A percentile compares a stretch with the other conserved stretches of the same genome.
phyloP scores from a whole-genome alignment of 2,329 filamentous ascomycete genomes.

The Chaetomiaceae sp. region DNA sequence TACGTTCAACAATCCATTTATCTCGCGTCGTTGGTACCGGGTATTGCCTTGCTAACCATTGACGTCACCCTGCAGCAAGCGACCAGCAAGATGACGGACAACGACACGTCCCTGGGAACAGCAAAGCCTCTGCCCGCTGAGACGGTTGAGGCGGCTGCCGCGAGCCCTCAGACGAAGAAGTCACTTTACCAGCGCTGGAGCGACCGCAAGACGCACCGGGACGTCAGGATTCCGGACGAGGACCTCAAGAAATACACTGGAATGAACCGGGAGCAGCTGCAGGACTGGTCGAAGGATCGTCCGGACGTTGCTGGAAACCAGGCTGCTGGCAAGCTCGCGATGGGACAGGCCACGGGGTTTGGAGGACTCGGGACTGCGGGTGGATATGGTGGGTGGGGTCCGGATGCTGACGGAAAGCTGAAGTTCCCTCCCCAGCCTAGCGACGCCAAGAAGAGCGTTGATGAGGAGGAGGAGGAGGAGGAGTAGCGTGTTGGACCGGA shows the following conservation, averaged over 20 bases:
- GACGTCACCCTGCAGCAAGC: no score
- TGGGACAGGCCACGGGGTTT: conserved; percentile 28
- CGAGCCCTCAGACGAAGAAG: conserved; percentile 2
- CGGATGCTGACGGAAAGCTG: background rate
- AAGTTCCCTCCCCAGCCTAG: background rate
- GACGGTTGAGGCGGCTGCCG: no score
- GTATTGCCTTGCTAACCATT: no score
- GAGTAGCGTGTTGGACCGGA: no score
- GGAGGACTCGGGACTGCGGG: background rate
- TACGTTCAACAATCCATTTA: no score
- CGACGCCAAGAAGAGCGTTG: no score
- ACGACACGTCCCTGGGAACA: no score
- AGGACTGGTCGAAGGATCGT: conserved; percentile 32
- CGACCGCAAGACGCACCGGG: conserved; percentile 19
- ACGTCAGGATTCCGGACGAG: conserved; percentile 31
- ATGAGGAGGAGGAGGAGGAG: no score
- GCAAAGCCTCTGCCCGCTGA: no score
- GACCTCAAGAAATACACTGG: conserved; percentile 38
- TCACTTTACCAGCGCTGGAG: conserved; percentile 23
- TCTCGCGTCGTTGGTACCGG: no score
- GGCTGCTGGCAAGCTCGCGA: conserved; percentile 29
- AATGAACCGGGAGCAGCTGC: conserved; percentile 30
- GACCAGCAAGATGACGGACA: no score
- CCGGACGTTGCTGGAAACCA: conserved; percentile 38
- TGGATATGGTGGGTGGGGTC: conserved; percentile 13